Conservation (phyloP, 2,329 filamentous ascomycete species). For the Elsinoe arachidis region DNA sequence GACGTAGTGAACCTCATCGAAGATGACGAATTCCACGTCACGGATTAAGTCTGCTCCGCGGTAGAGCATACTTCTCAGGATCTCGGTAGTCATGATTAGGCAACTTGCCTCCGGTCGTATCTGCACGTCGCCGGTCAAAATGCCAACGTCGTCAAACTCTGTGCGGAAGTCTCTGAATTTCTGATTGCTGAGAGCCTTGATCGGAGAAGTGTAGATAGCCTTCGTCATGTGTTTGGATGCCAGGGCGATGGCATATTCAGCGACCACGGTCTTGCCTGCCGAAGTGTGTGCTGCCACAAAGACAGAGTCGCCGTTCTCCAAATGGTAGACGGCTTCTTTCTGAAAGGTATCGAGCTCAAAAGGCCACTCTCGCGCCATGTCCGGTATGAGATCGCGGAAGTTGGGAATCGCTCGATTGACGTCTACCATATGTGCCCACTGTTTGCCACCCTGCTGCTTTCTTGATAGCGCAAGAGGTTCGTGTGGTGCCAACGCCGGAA, state of each 20-base stretch:
- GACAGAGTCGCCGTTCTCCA: constrained; percentile 92
- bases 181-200: constrained; percentile 96
- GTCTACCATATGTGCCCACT: constrained; percentile 99
- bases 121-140: constrained; percentile 93
- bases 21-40: constrained; percentile 97
- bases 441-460: constrained; percentile 64
- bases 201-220: constrained; percentile 96
- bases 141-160: constrained; percentile 90
- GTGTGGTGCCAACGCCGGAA: constrained; percentile 79
- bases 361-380: constrained; percentile 93
- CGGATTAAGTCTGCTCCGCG: constrained; percentile 89
- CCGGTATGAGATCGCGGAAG: constrained; percentile 83
- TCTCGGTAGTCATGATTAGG: constrained; percentile 98
- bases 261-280: constrained; percentile 94
- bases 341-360: constrained; percentile 98
- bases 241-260: constrained; percentile 93
- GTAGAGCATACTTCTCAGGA: constrained; percentile 95
- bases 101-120: constrained; percentile 97
- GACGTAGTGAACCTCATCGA: constrained; percentile 98
- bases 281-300: constrained; percentile 98
- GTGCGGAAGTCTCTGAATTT: constrained; percentile 93
- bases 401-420: constrained; percentile 90
- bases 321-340: constrained; percentile 95
- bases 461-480: constrained; percentile 64
- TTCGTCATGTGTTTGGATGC: constrained; percentile 99